These are phyloP conservation scores for Sclerotinia spermophila DNA, from an alignment of 2,329 filamentous ascomycete genomes.

Conservation along the genomic window DNA sequence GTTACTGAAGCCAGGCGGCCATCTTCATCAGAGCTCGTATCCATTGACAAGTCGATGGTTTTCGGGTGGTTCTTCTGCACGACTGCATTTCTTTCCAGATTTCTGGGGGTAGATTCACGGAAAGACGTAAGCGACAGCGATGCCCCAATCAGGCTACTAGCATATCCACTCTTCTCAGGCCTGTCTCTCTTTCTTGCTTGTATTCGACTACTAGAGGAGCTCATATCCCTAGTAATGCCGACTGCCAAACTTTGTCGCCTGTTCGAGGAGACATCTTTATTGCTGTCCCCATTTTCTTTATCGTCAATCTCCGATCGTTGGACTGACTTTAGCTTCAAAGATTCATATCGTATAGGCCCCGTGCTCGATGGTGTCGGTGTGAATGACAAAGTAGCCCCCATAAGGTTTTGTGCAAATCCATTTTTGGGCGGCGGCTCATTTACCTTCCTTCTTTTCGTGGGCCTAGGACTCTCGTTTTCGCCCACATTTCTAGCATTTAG, in stretches of 20 bases:
- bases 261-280: background rate
- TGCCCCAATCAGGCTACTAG: constrained; percentile 33
- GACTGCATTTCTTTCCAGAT: background rate
- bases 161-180: constrained; percentile 29
- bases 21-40: constrained; percentile 10
- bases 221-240: background rate
- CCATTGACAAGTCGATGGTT: constrained; percentile 8
- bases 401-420: constrained; percentile 50
- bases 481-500: constrained; percentile 23
- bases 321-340: constrained; percentile 22
- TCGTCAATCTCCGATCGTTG: constrained; percentile 22
- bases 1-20: background rate
- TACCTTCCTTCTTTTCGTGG: constrained; percentile 43
- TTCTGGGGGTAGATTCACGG: background rate
- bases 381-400: constrained; percentile 46
- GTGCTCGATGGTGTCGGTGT: constrained; percentile 30
- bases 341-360: constrained; percentile 30
- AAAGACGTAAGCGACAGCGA: constrained; percentile 27
- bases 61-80: background rate
- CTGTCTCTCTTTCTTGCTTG: constrained; percentile 23
- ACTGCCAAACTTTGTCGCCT: background rate
- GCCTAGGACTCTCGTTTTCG: constrained; percentile 32
- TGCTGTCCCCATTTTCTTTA: constrained; percentile 14
- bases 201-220: background rate
- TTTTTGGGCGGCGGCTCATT: constrained; percentile 43